Percentiles rank a stretch among this genome's conserved stretches.
phyloP scores from a whole-genome alignment of 2,329 filamentous ascomycete genomes.

The Diplodia seriata region DNA sequence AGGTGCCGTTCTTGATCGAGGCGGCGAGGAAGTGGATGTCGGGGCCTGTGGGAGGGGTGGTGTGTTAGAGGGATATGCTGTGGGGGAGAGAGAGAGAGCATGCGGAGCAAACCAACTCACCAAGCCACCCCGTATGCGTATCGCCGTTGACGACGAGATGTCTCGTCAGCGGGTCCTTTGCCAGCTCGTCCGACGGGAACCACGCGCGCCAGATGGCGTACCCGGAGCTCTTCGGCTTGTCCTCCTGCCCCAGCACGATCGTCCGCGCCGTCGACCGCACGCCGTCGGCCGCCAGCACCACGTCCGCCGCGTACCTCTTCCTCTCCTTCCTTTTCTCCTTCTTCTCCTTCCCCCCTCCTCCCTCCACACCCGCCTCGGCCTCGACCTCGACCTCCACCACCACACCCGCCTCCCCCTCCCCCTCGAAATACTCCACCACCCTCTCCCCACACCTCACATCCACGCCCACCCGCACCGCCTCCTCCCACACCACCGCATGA shows the following conservation, averaged over 20 bases:
- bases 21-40: constrained; percentile 48
- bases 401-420: constrained; percentile 59
- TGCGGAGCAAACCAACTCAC: not conserved
- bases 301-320: constrained; percentile 54
- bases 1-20: constrained; percentile 44
- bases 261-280: constrained; percentile 60
- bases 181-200: constrained; percentile 43
- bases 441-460: constrained; percentile 60
- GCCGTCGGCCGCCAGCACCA: constrained; percentile 61
- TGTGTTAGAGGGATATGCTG: not conserved
- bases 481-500: constrained; percentile 63
- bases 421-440: constrained; percentile 60
- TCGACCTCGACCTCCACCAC: constrained; percentile 60
- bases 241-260: constrained; percentile 60
- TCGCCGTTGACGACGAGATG: constrained; percentile 44
- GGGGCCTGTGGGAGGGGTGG: constrained; percentile 33
- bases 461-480: constrained; percentile 61
- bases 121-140: constrained; percentile 38
- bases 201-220: constrained; percentile 62
- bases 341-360: constrained; percentile 58
- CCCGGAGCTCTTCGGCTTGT: constrained; percentile 60
- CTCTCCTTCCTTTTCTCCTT: constrained; percentile 61
- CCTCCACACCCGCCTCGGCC: constrained; percentile 55
- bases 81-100: no score
- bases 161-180: constrained; percentile 43